Base-by-base conservation (phyloP, 441 rosid genomes). In the Oxalis stricta region DNA sequence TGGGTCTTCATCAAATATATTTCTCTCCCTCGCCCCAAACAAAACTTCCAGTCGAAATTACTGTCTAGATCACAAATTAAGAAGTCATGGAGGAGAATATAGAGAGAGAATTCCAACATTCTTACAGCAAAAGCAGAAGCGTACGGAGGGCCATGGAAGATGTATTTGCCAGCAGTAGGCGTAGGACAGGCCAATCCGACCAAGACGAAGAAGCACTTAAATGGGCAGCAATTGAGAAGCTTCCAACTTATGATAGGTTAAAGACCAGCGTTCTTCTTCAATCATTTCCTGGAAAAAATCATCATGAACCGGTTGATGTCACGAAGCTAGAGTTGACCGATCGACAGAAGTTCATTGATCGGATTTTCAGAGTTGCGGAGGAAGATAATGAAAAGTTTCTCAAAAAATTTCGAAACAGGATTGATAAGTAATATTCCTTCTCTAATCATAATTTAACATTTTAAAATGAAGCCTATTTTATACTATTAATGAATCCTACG, bases 171-270 rank as follows among this genome's bases (percentile, higher is more conserved):
- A 60, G 68, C 2, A 47, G 59, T 13, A 63, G 56, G 30, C 56
- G 77, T 18, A 56, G 82, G 46, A 70, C 57, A 29, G 61, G 70
- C 3, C 46, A 53, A 0, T 50, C 44, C 13, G 75, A 80, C 32
- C 76, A 71, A 51, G 96, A 85, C n/a, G 89, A 85, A 59, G 96
- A 85, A 51, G 89, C 89, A 38, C 77, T 85, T 2, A 85, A 66
- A 68, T 85, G 96, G 96, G 96, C 93, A 5, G 93, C 93, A 5
- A 79, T 85, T 12, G 96, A 85, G 69, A 82, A 67, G 40, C 56
- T 85, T 18, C 96, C 96, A 0, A 85, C 93, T 0, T 82, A 77
- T 49, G 75, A 68, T 31, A 72, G 96, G 26, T 46, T 82, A 21
- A 74, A 82, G 21, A 85, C 84, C 14, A 73, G 75, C 20, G 61